Base-by-base conservation (phyloP, 2,329 filamentous ascomycete species). In the Fusarium miscanthi region DNA sequence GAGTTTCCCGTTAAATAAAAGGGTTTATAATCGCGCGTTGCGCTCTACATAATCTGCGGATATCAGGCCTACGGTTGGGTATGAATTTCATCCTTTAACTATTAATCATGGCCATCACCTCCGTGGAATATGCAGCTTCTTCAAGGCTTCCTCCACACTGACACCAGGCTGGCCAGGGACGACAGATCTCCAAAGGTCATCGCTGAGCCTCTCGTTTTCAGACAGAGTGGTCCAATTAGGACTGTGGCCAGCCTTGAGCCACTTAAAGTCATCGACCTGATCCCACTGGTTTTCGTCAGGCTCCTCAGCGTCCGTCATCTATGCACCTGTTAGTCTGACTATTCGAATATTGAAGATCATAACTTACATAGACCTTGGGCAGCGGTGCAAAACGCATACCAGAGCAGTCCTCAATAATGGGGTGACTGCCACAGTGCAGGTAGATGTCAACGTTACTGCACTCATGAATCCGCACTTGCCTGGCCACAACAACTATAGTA, bases 201-300 rank as follows among this genome's bases (percentile, higher is more conserved):
- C 88, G 0, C 82, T 74, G 17, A 95, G 82, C 30, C 87, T 87
- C 60, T 91, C 84, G 2, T 85, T 85, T 58, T 90, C 87, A 3
- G 89, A 84, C 27, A 98, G 76, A 5, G 94, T 82, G 38, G 85
- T 89, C 94, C 95, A 99, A 79, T 99, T 95, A 5, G 96, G 96
- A 78, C 94, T 98, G 35, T 90, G 89, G 64, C 93, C 94, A 21
- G 89, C 87, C 81, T 95, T 97, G 71, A 98, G 88, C 96, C 96
- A 98, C 83, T 97, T 97, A 86, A 99, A 99, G 81, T 99, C 96
- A 80, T 98, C 94, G 21, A 98, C 93, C 77, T 96, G 90, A 75
- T 95, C 88, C 94, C 94, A 99, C 76, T 92, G 89, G 79, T 97
- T 95, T 64, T 82, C 82, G 7, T 78, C 72, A 10, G 69, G 49